These are phyloP conservation scores for Corynespora cassiicola DNA, from an alignment of 2,329 filamentous ascomycete species.

Conservation along the genomic window DNA sequence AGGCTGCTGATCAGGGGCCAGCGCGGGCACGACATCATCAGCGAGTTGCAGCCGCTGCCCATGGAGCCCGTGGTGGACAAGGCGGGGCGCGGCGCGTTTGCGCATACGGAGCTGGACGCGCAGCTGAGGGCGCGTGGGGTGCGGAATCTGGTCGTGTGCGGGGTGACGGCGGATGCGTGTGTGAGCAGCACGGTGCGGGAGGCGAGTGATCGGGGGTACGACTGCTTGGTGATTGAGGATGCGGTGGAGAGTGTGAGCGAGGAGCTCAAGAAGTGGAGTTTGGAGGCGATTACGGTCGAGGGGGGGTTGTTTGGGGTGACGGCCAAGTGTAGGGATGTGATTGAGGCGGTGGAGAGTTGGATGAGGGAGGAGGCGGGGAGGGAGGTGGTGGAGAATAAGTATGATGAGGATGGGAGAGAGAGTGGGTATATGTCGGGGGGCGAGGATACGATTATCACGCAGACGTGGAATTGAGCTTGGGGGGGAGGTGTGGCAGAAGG, in stretches of 20 bases:
- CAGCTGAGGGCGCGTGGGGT: conserved; percentile 58
- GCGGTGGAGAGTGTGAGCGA: conserved; percentile 44
- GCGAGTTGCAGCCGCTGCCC: conserved; percentile 57
- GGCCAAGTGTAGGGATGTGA: conserved; percentile 23
- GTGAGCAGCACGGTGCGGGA: conserved; percentile 63
- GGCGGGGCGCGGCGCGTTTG: conserved; percentile 60
- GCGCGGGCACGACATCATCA: conserved; percentile 63
- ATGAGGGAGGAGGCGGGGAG: conserved; percentile 10
- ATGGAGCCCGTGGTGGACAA: conserved; percentile 62
- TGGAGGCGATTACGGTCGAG: conserved; percentile 33
- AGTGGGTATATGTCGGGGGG: too few species aligned
- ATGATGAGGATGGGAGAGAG: not conserved
- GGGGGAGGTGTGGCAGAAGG: too few species aligned
- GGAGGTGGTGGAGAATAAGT: not conserved
- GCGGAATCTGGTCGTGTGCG: conserved; percentile 60
- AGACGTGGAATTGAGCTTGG: too few species aligned
- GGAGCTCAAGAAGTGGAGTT: conserved; percentile 35
- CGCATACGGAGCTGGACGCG: conserved; percentile 61
- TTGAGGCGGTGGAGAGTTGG: conserved; percentile 32
- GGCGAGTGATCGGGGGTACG: conserved; percentile 62
- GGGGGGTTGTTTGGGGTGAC: conserved; percentile 39
- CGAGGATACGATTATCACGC: too few species aligned
- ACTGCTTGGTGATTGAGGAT: conserved; percentile 60
- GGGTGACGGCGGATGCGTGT: conserved; percentile 64
- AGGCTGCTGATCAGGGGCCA: conserved; percentile 66